Evolutionary conservation across 345 rosid genomes (phyloP).

Genomic region (Bruguiera gymnorhiza): DNA sequence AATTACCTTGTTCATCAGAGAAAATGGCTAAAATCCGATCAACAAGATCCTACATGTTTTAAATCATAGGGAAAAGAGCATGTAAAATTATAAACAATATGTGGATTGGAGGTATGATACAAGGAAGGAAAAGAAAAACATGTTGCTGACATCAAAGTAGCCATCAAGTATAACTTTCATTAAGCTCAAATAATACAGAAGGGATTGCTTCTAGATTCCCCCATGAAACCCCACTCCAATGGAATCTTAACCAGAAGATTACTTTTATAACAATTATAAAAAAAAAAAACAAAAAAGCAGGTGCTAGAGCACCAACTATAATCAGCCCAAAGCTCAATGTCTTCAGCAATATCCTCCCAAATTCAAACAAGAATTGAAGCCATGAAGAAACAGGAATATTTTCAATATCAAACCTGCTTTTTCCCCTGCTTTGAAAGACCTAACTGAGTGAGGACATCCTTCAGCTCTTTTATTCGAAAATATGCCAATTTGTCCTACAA

Average conservation of each 20-base stretch:
- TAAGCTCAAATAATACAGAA: too few relatives aligned
- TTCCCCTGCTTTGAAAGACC: slow-evolving; percentile 97
- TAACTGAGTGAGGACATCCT: slow-evolving; percentile 83
- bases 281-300: too few relatives aligned
- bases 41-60: slow-evolving; percentile 71
- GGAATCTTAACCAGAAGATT: too few relatives aligned
- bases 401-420: slow-evolving; percentile 60
- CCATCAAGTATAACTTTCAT: too few relatives aligned
- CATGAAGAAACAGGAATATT: slow-evolving; percentile 5
- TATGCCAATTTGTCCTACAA: slow-evolving; percentile 72
- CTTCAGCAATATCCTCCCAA: background rate
- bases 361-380: background rate
- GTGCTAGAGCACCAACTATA: too few relatives aligned
- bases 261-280: too few relatives aligned
- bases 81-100: background rate
- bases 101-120: background rate
- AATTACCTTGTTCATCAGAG: slow-evolving; percentile 72
- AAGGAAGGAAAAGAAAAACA: too few relatives aligned
- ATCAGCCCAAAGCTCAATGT: too few relatives aligned
- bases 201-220: too few relatives aligned
- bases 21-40: slow-evolving; percentile 67
- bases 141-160: too few relatives aligned
- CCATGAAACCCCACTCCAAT: too few relatives aligned
- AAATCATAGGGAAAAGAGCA: background rate
- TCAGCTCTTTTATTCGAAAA: slow-evolving; percentile 93